These are phyloP conservation scores for Tricholoma furcatifolium DNA, from an alignment of 768 basidiomycete genomes.

Conservation along the genomic window DNA sequence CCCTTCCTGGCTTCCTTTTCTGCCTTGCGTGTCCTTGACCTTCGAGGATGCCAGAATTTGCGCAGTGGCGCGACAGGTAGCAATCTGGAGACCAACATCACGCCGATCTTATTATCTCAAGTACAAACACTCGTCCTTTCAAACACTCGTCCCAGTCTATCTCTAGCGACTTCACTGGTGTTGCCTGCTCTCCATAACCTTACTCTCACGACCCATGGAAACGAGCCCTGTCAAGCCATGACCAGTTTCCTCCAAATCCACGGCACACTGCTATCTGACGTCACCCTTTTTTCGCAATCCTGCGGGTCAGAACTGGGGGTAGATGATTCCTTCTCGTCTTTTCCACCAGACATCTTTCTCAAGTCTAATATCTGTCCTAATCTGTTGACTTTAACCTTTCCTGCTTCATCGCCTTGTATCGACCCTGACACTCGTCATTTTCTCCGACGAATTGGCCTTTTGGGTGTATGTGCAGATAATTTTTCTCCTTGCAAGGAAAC, in stretches of 20 bases:
- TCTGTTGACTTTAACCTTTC: constrained; percentile 43
- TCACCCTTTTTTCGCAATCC: constrained; percentile 40
- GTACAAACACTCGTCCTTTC: constrained; percentile 45
- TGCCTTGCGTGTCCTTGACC: constrained; percentile 42
- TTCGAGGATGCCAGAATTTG: constrained; percentile 32
- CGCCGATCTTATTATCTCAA: constrained; percentile 34
- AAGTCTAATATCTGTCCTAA: constrained; percentile 40
- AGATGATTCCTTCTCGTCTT: constrained; percentile 28
- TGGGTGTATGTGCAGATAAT: constrained; percentile 38
- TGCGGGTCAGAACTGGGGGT: constrained; percentile 29
- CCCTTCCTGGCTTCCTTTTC: constrained; percentile 40
- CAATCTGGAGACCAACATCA: constrained; percentile 8
- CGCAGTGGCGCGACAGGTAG: no score
- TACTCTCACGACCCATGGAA: constrained; percentile 32
- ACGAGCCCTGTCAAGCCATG: constrained; percentile 14
- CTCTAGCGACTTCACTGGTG: constrained; percentile 33
- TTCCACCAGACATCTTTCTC: constrained; percentile 44
- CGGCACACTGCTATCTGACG: constrained; percentile 34
- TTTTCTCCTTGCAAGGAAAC: constrained; percentile 44
- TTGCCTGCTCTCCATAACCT: constrained; percentile 45
- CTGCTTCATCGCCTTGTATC: constrained; percentile 32
- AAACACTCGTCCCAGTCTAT: constrained; percentile 33
- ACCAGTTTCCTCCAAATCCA: constrained; percentile 39
- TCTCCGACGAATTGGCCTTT: constrained; percentile 47
- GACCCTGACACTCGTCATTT: constrained; percentile 27